Evolutionary conservation across 2,329 filamentous ascomycete species (phyloP), one percentile per base, ranked within the genome.

Genomic region (Falciphora oryzae): DNA sequence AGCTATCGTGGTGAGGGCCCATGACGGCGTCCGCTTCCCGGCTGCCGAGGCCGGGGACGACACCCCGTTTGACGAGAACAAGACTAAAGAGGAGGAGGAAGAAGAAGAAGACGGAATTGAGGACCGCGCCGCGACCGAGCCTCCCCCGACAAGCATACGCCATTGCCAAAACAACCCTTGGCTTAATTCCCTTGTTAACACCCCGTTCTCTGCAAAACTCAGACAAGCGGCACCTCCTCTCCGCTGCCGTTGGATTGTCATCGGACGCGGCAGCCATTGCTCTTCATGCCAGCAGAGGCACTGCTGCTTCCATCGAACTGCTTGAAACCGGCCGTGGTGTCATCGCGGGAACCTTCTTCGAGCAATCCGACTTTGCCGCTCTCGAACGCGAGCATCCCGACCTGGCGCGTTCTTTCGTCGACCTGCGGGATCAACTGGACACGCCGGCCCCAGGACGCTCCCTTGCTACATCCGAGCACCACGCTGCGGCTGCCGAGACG

Each of bases 211-310:
- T 60, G 27, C 27, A 16, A 60, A 35, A 60, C 27, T 32, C 58
- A 16, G 29, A 60, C 27, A 60, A 32, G 22, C 58, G 58, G 14
- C 58, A 60, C 29, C 58, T 60, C 28, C 58, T 60, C 29, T 31
- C 58, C n/a, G 22, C 31, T 6, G 27, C 25, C 35, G 16, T 32
- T n/a, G 29, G 29, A 16, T 11, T 60, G 25, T 32, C 58, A 31
- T 32, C 29, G 14, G 58, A 60, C 22, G 58, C 58, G 3, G 58
- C 58, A 29, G 58, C 58, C 29, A 29, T 60, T 35, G 58, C 27
- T 14, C 28, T 60, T n/a, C 27, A 29, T 16, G 22, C 29, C 25
- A n/a, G 29, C 13, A 60, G 25, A 60, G 25, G 58, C 31, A 29
- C 58, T 16, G 58, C 29, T n/a, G 35, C 25, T 32, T 29, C 58